These are phyloP conservation scores for Sphaerostilbella broomeana DNA, from an alignment of 2,329 filamentous ascomycete genomes.

Conservation along the genomic window DNA sequence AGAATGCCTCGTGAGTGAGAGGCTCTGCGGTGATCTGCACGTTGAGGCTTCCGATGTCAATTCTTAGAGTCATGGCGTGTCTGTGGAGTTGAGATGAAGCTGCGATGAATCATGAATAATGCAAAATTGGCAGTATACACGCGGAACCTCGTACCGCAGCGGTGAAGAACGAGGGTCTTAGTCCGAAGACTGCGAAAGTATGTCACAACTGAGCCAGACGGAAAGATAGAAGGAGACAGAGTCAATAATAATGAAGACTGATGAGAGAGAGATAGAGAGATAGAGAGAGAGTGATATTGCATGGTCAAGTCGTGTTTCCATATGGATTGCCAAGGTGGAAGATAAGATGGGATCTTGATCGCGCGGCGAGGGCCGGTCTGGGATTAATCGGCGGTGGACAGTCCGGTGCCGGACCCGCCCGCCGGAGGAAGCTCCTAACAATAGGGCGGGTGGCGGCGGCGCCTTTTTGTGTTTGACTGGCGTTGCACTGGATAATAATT, in stretches of 20 bases:
- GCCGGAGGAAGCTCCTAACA: constrained; percentile 4
- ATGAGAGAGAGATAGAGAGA: background rate
- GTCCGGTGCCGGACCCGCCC: constrained; percentile 15
- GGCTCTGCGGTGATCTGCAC: constrained; percentile 49
- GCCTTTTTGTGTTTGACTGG: background rate
- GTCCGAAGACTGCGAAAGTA: background rate
- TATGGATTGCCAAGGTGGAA: no score
- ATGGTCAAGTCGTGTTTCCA: no score
- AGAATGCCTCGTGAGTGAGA: constrained; percentile 64
- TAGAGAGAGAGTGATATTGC: no score
- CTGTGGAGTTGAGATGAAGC: background rate
- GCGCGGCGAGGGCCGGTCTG: no score
- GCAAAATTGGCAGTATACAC: no score
- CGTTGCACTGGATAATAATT: background rate
- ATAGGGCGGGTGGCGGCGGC: constrained; percentile 1
- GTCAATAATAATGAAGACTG: background rate
- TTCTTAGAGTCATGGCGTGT: constrained; percentile 23
- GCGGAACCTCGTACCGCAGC: no score
- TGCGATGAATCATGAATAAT: no score
- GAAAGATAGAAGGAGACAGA: no score
- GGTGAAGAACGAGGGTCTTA: no score
- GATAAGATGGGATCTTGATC: no score
- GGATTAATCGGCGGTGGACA: no score
- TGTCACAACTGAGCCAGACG: no score
- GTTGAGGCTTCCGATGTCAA: constrained; percentile 19